Evolutionary conservation across 1,284 basidiomycete species (phyloP).

Genomic region (Apiotrichum porosum): DNA sequence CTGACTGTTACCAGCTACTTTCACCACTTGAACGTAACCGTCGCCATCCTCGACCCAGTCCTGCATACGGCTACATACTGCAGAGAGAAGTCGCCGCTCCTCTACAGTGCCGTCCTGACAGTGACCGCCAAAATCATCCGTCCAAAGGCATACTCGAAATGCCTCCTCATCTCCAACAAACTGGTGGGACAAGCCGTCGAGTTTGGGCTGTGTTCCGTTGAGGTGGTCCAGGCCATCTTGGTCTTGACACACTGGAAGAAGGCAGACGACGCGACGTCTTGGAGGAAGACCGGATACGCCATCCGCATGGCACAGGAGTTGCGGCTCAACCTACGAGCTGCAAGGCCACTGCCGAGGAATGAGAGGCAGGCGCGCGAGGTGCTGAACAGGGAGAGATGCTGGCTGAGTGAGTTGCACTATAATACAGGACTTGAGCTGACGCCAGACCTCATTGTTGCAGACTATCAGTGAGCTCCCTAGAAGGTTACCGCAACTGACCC

Average conservation of each 20-base stretch:
- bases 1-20: conserved; percentile 35
- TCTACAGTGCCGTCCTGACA: conserved; percentile 49
- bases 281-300: conserved; percentile 41
- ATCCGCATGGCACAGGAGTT: conserved; percentile 47
- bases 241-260: conserved; percentile 49
- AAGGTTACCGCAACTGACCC: neutral
- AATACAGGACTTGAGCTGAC: neutral
- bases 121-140: conserved; percentile 46
- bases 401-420: conserved; percentile 24
- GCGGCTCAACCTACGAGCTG: conserved; percentile 31
- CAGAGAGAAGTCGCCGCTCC: conserved; percentile 39
- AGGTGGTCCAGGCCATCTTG: conserved; percentile 46
- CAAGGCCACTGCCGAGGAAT: conserved; percentile 31
- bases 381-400: conserved; percentile 27
- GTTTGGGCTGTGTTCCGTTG: conserved; percentile 42
- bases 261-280: conserved; percentile 40
- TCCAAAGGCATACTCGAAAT: conserved; percentile 39
- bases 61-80: conserved; percentile 44
- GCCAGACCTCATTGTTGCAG: conserved; percentile 26
- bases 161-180: conserved; percentile 39
- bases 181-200: conserved; percentile 47
- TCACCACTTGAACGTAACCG: conserved; percentile 30
- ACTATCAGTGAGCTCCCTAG: conserved; percentile 21
- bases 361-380: conserved; percentile 29
- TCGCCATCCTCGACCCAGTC: conserved; percentile 42